Evolutionary conservation across 1,284 basidiomycete species (phyloP).

Genomic region (Caloboletus inedulis): DNA sequence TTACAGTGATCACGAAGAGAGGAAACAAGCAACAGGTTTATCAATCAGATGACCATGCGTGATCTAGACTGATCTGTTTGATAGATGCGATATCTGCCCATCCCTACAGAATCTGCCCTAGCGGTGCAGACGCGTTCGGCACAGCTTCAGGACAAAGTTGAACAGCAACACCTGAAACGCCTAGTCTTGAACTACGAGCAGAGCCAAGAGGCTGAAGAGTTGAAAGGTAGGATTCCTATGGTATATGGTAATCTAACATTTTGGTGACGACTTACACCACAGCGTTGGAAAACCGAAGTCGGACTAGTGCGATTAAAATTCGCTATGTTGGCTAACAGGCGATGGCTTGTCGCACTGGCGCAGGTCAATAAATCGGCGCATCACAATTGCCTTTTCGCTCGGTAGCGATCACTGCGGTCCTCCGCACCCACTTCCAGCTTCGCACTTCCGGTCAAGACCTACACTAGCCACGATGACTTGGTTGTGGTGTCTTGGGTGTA

Average conservation of each 20-base stretch:
- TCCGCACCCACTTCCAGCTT: slow-evolving; percentile 23
- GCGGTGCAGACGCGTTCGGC: slow-evolving; percentile 87
- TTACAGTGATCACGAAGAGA: slow-evolving; percentile 90
- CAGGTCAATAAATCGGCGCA: slow-evolving; percentile 20
- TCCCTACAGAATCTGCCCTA: slow-evolving; percentile 82
- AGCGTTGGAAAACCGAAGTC: slow-evolving; percentile 69
- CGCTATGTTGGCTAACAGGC: slow-evolving; percentile 57
- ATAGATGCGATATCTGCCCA: slow-evolving; percentile 80
- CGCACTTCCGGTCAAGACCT: slow-evolving; percentile 22
- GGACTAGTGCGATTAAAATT: slow-evolving; percentile 65
- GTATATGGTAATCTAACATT: not conserved
- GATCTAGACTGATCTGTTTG: slow-evolving; percentile 10
- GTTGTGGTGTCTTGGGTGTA: slow-evolving; percentile 17
- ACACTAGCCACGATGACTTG: slow-evolving; percentile 10
- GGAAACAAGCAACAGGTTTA: slow-evolving; percentile 90
- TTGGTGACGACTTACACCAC: slow-evolving; percentile 7
- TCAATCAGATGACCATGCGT: not conserved
- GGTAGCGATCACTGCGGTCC: slow-evolving; percentile 23
- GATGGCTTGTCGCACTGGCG: slow-evolving; percentile 14
- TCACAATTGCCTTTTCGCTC: slow-evolving; percentile 23
- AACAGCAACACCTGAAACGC: slow-evolving; percentile 92
- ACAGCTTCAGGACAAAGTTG: slow-evolving; percentile 88
- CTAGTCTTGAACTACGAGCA: slow-evolving; percentile 88
- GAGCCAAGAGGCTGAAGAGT: slow-evolving; percentile 76
- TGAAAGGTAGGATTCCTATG: slow-evolving; percentile 54